These are phyloP conservation scores for Wickerhamomyces bovis DNA, from an alignment of 805 yeast species.

Conservation along the genomic window DNA sequence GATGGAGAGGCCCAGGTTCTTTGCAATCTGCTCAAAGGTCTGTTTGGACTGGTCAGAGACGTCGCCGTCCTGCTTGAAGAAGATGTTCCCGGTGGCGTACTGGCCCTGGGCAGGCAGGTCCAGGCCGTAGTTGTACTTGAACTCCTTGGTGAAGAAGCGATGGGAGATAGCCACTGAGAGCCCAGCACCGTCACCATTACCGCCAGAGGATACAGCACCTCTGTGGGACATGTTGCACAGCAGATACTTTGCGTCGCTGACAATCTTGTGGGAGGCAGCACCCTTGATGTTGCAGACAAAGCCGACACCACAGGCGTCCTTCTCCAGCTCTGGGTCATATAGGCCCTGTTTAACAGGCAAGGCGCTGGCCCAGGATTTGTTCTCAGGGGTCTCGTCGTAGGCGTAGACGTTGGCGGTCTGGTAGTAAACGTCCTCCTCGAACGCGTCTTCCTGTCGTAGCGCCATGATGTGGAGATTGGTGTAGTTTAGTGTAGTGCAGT, in stretches of 20 bases:
- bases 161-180: constrained; percentile 91
- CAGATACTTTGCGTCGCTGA: constrained; percentile 80
- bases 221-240: constrained; percentile 98
- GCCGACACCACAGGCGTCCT: constrained; percentile 99
- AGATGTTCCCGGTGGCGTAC: constrained; percentile 92
- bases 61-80: constrained; percentile 79
- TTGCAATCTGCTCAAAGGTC: constrained; percentile 79
- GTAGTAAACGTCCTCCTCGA: constrained; percentile 11
- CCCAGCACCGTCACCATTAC: constrained; percentile 99
- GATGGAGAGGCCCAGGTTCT: constrained; percentile 68
- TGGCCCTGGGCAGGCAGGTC: constrained; percentile 75
- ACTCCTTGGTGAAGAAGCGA: constrained; percentile 79
- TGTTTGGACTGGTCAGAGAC: constrained; percentile 63
- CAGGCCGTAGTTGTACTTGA: constrained; percentile 60
- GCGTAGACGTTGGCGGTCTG: constrained; percentile 21
- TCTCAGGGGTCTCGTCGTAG: constrained; percentile 71
- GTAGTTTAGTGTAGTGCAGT: too few species aligned
- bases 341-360: constrained; percentile 84
- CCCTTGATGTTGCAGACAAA: constrained; percentile 95
- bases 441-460: constrained; percentile 2
- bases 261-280: constrained; percentile 78
- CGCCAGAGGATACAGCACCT: constrained; percentile 95
- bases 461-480: neutral
- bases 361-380: constrained; percentile 88
- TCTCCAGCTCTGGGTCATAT: constrained; percentile 89